Conservation (phyloP, 768 basidiomycete species). For the Kwoniella mangroviensis region DNA sequence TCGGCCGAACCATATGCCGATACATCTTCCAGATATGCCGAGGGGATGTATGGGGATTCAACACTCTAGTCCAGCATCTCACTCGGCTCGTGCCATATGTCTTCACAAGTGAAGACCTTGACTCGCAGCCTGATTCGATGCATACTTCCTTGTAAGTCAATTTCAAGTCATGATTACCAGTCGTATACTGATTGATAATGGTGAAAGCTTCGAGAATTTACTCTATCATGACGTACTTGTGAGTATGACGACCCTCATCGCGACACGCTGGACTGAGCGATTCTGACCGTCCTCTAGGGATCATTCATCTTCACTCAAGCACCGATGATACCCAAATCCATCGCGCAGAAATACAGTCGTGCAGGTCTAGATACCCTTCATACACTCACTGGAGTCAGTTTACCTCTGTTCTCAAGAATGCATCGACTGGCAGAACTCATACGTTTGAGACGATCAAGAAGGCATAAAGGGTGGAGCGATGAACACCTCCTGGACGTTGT, state of each 20-base stretch:
- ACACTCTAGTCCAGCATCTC: conserved; percentile 29
- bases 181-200: not conserved
- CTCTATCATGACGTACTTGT: conserved; percentile 45
- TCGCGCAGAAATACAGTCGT: conserved; percentile 23
- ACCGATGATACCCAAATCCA: conserved; percentile 24
- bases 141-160: conserved; percentile 38
- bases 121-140: conserved; percentile 26
- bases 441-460: conserved; percentile 23
- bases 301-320: conserved; percentile 29
- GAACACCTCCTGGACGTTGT: conserved; percentile 39
- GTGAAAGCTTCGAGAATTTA: conserved; percentile 43
- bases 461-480: conserved; percentile 34
- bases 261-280: not conserved
- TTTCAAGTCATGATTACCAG: not conserved
- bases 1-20: not conserved
- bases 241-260: not conserved
- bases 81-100: conserved; percentile 19
- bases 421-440: conserved; percentile 37
- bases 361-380: conserved; percentile 30
- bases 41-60: conserved; percentile 49
- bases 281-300: conserved; percentile 22
- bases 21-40: conserved; percentile 35
- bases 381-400: conserved; percentile 42
- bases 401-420: conserved; percentile 39
- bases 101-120: conserved; percentile 20